phyloP scores from a whole-genome alignment of 495 filamentous ascomycete genomes.

The Halenospora varia region DNA sequence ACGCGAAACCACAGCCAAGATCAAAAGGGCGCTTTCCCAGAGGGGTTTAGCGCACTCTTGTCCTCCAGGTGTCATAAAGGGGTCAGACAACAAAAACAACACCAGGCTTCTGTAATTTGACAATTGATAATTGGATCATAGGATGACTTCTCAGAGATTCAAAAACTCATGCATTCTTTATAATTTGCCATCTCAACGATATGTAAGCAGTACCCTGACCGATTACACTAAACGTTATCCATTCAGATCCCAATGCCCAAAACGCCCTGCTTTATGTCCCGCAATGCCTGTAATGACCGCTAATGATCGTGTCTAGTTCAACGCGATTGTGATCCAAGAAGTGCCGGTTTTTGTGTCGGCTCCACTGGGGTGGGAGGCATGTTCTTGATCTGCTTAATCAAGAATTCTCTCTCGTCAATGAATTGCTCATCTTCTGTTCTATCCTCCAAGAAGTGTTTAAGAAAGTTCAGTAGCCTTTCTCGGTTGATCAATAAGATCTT shows the following conservation, averaged over 20 bases:
- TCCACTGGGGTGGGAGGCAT: slow-evolving; percentile 66
- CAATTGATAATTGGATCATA: too few relatives aligned
- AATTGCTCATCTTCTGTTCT: slow-evolving; percentile 98
- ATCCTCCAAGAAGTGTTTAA: slow-evolving; percentile 90
- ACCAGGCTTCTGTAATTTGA: too few relatives aligned
- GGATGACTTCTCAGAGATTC: too few relatives aligned
- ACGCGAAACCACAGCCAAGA: slow-evolving; percentile 2
- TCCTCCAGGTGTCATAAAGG: too few relatives aligned
- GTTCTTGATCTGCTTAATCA: slow-evolving; percentile 89
- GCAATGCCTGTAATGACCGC: slow-evolving; percentile 2
- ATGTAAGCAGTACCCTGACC: slow-evolving; percentile 17
- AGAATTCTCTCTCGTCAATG: slow-evolving; percentile 92
- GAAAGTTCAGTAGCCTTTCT: slow-evolving; percentile 80
- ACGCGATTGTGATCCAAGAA: slow-evolving; percentile 21
- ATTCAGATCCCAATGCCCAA: slow-evolving; percentile 20
- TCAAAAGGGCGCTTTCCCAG: neutral
- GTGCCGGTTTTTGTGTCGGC: slow-evolving; percentile 32
- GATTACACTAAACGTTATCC: slow-evolving; percentile 16
- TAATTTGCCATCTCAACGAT: too few relatives aligned
- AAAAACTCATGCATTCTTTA: too few relatives aligned
- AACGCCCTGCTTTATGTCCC: slow-evolving; percentile 18
- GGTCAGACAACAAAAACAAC: too few relatives aligned
- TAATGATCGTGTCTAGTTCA: slow-evolving; percentile 6
- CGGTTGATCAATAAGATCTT: slow-evolving; percentile 95
- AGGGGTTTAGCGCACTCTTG: neutral